Evolutionary conservation across 208 protist species (phyloP).

Genomic region (Trypanosoma vivax): DNA sequence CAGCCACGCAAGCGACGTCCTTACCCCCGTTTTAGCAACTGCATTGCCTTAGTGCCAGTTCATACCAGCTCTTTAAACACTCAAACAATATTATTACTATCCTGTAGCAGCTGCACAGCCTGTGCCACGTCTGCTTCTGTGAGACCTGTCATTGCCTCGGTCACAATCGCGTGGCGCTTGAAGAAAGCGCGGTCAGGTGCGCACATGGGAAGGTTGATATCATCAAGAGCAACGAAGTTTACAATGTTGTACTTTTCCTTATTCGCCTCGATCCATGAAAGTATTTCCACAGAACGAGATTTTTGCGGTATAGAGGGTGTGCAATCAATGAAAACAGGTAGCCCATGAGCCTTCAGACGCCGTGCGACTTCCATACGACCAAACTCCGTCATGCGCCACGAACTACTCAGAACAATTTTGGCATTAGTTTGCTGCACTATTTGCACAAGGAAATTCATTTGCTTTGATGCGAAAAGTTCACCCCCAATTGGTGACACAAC

Average conservation of each 20-base stretch:
- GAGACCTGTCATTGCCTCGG: slow-evolving; percentile 37
- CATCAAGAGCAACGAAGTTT: slow-evolving; percentile 74
- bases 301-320: slow-evolving; percentile 30
- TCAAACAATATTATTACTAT: slow-evolving; percentile 43
- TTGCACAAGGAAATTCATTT: slow-evolving; percentile 43
- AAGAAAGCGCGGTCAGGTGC: slow-evolving; percentile 58
- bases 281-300: slow-evolving; percentile 43
- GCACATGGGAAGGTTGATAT: slow-evolving; percentile 45
- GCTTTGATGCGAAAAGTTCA: slow-evolving; percentile 25
- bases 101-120: slow-evolving; percentile 37
- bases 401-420: slow-evolving; percentile 67
- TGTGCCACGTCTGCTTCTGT: slow-evolving; percentile 40
- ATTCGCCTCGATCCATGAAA: slow-evolving; percentile 49
- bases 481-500: slow-evolving; percentile 56
- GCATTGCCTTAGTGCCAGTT: neutral
- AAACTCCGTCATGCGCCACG: slow-evolving; percentile 62
- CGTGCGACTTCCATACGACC: slow-evolving; percentile 46
- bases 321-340: slow-evolving; percentile 52
- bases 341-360: slow-evolving; percentile 29
- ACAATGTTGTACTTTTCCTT: slow-evolving; percentile 48
- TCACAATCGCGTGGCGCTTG: slow-evolving; percentile 43
- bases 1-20: too few relatives aligned
- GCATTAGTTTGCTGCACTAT: slow-evolving; percentile 46
- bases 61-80: neutral
- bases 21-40: too few relatives aligned